Base-by-base conservation (phyloP, 805 yeast species). In the Metschnikowia amazonensis region DNA sequence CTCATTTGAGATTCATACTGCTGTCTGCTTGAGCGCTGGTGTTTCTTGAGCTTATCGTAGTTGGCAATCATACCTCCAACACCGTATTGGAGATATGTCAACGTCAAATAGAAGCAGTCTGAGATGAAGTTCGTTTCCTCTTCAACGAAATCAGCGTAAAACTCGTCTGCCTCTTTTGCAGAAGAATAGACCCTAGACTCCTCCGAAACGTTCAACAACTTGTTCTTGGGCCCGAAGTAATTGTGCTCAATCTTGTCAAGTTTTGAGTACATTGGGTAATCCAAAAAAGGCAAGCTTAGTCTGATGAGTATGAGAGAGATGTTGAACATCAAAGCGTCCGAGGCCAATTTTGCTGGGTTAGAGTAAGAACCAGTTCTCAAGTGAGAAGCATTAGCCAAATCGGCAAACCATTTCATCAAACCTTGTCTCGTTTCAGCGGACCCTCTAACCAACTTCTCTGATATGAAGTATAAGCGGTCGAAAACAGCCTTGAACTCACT, bases 111-210 rank as follows among this genome's bases (percentile, higher is more conserved):
- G 64, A 89, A 94, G 57, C 95, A 84, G 53, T 92, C 94, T 7
- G 96, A 82, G n/a, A 94, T 88, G 62, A 94, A 94, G 58, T 94
- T 92, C 31, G 68, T 75, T 62, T 49, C 64, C n/a, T 63, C 59
- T 10, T 69, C 61, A 33, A 66, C 67, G 30, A 66, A 62, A 2
- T 65, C 56, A 5, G 73, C 65, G 57, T 77, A 79, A 55, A 77
- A 80, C 41, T 77, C 80, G 40, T 75, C 74, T 4, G 88, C 84
- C 56, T 86, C 94, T 46, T 76, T 76, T 36, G 78, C 73, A 28
- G 94, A 86, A 2, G 96, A 77, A 54, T 86, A 83, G 16, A 89
- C 74, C 58, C 94, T 81, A 4, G 97, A 84, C 60, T 94, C 98
- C 36, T 88, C 95, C 4, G 63, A 60, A 10, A 92, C 69, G 58